A percentile compares a stretch with the other conserved stretches of the same genome.
These are phyloP conservation scores for Biscutella laevigata DNA, from an alignment of 441 rosid genomes.

Conservation along the genomic window DNA sequence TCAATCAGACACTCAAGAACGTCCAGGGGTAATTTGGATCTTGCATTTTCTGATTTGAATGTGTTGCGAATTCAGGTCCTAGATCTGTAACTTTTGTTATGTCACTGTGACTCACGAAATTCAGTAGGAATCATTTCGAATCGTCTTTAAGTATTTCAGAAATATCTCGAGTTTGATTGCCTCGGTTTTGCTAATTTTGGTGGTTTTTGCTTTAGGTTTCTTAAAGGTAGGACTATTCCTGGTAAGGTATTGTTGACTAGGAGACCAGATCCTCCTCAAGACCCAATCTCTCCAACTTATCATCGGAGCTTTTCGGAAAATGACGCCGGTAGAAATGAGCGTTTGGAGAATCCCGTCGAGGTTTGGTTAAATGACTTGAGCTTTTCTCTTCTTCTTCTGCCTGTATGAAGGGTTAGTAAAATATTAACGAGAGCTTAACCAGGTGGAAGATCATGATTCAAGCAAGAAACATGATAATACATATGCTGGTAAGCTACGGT, in stretches of 20 bases:
- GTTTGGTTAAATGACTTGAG: no score
- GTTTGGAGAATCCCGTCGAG: conserved; percentile 39
- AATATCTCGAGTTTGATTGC: not conserved
- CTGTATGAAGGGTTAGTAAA: not conserved
- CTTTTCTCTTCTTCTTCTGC: not conserved
- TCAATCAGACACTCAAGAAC: conserved; percentile 85
- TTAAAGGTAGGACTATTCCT: conserved; percentile 86
- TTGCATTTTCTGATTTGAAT: conserved; percentile 1
- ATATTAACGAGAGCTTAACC: conserved; percentile 15
- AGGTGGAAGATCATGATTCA: conserved; percentile 49
- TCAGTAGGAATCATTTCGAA: not conserved
- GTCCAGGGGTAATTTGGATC: conserved; percentile 62
- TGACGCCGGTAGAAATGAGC: conserved; percentile 63
- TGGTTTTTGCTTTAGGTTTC: conserved; percentile 36
- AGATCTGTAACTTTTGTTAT: conserved; percentile 20
- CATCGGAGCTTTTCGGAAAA: conserved; percentile 67
- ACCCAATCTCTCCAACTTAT: conserved; percentile 47
- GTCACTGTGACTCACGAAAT: not conserved
- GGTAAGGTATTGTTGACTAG: conserved; percentile 79
- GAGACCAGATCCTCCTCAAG: conserved; percentile 57
- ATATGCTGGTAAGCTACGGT: conserved; percentile 37
- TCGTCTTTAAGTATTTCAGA: no score
- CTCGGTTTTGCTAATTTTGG: not conserved
- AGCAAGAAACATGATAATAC: conserved; percentile 35
- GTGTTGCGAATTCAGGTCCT: not conserved